Conservation (phyloP, 345 rosid genomes). For the Eucalyptus marginata region DNA sequence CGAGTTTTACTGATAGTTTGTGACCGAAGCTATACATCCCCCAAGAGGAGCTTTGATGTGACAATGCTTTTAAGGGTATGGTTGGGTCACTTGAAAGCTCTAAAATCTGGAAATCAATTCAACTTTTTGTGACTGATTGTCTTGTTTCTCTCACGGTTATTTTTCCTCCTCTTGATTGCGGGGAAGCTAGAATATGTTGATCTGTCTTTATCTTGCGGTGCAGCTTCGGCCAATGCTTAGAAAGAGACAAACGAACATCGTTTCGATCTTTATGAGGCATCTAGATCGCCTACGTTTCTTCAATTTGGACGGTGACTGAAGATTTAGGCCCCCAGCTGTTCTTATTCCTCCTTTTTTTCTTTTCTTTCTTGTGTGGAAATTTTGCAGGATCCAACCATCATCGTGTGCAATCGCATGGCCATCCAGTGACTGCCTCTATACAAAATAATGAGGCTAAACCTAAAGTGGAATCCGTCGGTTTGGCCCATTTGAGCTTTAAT, state of each 20-base stretch:
- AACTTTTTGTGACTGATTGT: neutral
- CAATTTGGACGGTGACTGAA: neutral
- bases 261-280: neutral
- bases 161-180: neutral
- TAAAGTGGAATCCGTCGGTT: neutral
- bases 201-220: neutral
- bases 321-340: neutral
- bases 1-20: neutral
- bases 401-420: neutral
- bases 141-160: neutral
- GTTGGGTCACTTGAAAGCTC: neutral
- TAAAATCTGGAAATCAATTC: neutral
- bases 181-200: neutral
- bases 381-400: neutral
- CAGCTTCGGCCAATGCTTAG: neutral
- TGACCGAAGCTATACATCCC: neutral
- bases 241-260: neutral
- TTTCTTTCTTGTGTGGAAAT: neutral
- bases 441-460: neutral
- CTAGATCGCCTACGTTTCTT: neutral
- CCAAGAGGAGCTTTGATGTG: neutral
- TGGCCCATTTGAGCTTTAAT: neutral
- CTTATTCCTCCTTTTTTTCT: neutral
- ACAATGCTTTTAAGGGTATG: neutral
- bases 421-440: neutral